A percentile compares a stretch with the other conserved stretches of the same genome.
phyloP scores from a whole-genome alignment of 371 early-diverging fungal genomes.

The Rhizopus delemar region DNA sequence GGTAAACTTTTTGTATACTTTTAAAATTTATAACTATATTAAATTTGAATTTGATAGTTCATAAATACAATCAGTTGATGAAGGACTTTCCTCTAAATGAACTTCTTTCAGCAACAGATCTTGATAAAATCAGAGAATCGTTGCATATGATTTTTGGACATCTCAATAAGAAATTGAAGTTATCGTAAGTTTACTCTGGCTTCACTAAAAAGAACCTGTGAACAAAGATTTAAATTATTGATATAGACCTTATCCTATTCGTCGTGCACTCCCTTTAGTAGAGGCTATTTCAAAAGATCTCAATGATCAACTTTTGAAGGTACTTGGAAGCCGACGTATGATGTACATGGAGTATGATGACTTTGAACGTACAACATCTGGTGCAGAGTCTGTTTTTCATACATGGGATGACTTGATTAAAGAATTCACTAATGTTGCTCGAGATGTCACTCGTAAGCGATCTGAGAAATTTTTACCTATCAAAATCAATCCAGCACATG shows the following conservation, averaged over 20 bases:
- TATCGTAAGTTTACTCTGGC: slow-evolving; percentile 60
- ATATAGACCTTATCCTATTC: slow-evolving; percentile 87
- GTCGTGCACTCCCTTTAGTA: slow-evolving; percentile 89
- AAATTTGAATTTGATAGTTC: slow-evolving; percentile 49
- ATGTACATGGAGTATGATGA: slow-evolving; percentile 91
- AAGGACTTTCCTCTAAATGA: slow-evolving; percentile 97
- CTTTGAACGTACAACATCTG: slow-evolving; percentile 82
- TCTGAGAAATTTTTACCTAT: slow-evolving; percentile 93
- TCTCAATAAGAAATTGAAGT: slow-evolving; percentile 93
- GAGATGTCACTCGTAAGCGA: slow-evolving; percentile 92
- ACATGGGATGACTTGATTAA: slow-evolving; percentile 96
- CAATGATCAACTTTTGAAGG: slow-evolving; percentile 87
- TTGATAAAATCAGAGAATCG: slow-evolving; percentile 79
- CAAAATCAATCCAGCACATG: slow-evolving; percentile 91
- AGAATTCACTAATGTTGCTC: slow-evolving; percentile 93
- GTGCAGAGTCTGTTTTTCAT: slow-evolving; percentile 85
- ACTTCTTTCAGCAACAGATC: slow-evolving; percentile 91
- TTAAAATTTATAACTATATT: neutral
- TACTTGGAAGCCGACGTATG: slow-evolving; percentile 84
- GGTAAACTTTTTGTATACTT: slow-evolving; percentile 34
- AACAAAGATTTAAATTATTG: neutral
- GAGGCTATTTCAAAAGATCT: slow-evolving; percentile 95
- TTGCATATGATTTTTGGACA: slow-evolving; percentile 89
- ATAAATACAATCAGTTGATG: slow-evolving; percentile 96
- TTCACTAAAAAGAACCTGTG: neutral